Percentiles rank a stretch among this genome's conserved stretches.
Conservation (phyloP, 805 yeast genomes). For the Ogataea salicorniae region DNA sequence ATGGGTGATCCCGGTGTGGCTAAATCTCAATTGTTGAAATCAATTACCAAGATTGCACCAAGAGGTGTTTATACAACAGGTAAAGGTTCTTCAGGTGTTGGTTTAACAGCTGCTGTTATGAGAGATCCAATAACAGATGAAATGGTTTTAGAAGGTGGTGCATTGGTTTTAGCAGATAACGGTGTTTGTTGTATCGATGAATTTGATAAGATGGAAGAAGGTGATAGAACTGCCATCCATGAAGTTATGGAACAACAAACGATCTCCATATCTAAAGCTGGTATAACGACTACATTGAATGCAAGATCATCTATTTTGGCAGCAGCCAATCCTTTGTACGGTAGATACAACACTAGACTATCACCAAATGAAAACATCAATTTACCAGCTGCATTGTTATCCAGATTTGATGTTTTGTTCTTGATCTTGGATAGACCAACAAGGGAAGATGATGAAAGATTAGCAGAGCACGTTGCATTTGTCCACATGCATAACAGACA, state of each 20-base stretch:
- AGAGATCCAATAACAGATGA: conserved; percentile 99
- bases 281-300: conserved; percentile 91
- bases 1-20: conserved; percentile 99
- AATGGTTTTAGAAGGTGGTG: conserved; percentile 98
- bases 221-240: conserved; percentile 95
- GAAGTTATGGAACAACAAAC: conserved; percentile 99
- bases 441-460: conserved; percentile 71
- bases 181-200: conserved; percentile 99
- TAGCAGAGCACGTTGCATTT: conserved; percentile 91
- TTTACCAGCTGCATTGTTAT: conserved; percentile 90
- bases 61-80: conserved; percentile 97
- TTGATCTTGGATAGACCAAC: conserved; percentile 81
- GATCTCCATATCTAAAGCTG: conserved; percentile 94
- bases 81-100: conserved; percentile 98
- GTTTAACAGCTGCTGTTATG: conserved; percentile 98
- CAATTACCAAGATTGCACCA: conserved; percentile 89
- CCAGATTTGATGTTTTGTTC: conserved; percentile 89
- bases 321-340: conserved; percentile 97
- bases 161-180: conserved; percentile 91
- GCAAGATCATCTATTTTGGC: conserved; percentile 95
- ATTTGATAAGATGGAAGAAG: conserved; percentile 97
- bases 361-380: conserved; percentile 95
- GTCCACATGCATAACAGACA: conserved; percentile 92
- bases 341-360: conserved; percentile 84
- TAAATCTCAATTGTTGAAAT: conserved; percentile 89